A percentile compares a stretch with the other conserved stretches of the same genome.
phyloP scores from a whole-genome alignment of 352 stramenopile species.

The Pythium volutum region DNA sequence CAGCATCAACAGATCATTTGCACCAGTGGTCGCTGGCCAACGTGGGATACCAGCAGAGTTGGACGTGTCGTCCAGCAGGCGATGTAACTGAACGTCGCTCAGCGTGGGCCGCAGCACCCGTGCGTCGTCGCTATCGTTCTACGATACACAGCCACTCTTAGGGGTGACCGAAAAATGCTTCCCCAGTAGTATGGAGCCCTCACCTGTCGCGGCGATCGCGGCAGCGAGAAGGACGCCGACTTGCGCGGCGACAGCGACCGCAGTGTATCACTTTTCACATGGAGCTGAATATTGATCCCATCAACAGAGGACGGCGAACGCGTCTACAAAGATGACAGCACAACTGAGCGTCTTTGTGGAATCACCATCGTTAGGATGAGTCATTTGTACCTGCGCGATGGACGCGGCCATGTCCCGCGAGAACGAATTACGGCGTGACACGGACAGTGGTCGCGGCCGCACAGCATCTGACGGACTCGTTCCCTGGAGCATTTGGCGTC shows the following conservation, averaged over 20 bases:
- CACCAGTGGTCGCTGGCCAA: not conserved
- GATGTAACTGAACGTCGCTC: constrained; percentile 6
- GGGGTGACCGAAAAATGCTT: not conserved
- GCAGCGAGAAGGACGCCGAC: constrained; percentile 26
- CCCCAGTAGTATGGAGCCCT: not conserved
- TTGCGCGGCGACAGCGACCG: constrained; percentile 28
- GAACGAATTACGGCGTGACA: constrained; percentile 36
- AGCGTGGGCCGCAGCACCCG: not conserved
- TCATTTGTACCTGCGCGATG: constrained; percentile 39
- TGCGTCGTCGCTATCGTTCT: not conserved
- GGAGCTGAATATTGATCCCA: constrained; percentile 10
- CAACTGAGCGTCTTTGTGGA: not conserved
- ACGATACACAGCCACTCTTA: not conserved
- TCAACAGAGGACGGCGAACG: not conserved
- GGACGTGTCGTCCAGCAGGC: not conserved
- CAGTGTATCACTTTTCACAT: constrained; percentile 7
- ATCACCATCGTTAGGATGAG: not conserved
- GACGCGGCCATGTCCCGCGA: constrained; percentile 23
- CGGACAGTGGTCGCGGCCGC: not conserved
- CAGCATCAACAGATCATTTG: not conserved
- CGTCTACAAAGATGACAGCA: not conserved
- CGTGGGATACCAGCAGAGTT: too few species aligned
- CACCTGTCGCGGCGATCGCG: constrained; percentile 6
- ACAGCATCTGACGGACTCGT: not conserved
- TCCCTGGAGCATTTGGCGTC: constrained; percentile 10